These are phyloP conservation scores for Fraxinus velutina DNA, from an alignment of 305 asterid species.

Conservation along the genomic window DNA sequence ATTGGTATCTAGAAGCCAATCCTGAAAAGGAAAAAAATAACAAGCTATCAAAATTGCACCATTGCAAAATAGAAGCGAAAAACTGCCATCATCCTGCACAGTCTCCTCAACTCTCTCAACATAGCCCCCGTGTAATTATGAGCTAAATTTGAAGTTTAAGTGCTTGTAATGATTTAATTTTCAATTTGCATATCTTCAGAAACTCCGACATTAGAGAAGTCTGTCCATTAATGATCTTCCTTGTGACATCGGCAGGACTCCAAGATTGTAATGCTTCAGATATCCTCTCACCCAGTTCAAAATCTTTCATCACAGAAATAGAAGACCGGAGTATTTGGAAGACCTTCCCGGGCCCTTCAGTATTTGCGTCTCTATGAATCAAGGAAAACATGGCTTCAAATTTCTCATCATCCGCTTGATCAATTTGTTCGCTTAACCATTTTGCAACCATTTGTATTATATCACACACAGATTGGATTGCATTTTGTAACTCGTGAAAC, in stretches of 20 bases:
- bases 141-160: constrained; percentile 49
- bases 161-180: constrained; percentile 46
- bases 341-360: constrained; percentile 68
- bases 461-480: constrained; percentile 59
- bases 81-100: not conserved
- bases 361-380: constrained; percentile 30
- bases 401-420: constrained; percentile 44
- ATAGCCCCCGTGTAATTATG: not conserved
- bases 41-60: constrained; percentile 37
- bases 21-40: constrained; percentile 6
- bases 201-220: constrained; percentile 44
- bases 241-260: constrained; percentile 55
- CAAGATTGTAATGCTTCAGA: constrained; percentile 58
- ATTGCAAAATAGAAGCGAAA: constrained; percentile 10
- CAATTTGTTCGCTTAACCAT: constrained; percentile 69
- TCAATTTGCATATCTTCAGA: constrained; percentile 60
- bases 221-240: constrained; percentile 58
- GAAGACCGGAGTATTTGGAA: constrained; percentile 42
- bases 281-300: constrained; percentile 60
- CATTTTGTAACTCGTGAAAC: constrained; percentile 45
- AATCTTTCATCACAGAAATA: constrained; percentile 37
- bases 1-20: constrained; percentile 8
- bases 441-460: constrained; percentile 48
- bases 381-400: constrained; percentile 49
- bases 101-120: constrained; percentile 15